Evolutionary conservation across 129 eudicot genomes (phyloP).

Genomic region (Daucus carota): DNA sequence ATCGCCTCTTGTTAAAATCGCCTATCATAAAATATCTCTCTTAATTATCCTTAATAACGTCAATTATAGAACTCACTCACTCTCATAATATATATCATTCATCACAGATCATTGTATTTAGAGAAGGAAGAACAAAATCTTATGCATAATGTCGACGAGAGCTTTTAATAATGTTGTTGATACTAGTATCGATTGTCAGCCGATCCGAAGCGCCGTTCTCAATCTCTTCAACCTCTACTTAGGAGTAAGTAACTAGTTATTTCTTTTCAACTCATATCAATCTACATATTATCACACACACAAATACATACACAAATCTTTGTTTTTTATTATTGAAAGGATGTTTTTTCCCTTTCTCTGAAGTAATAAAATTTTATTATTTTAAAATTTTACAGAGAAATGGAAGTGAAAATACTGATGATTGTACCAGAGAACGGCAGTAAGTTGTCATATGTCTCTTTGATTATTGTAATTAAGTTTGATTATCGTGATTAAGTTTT

Average conservation of each 20-base stretch:
- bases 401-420: conserved; percentile 57
- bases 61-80: too few relatives aligned
- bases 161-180: not conserved
- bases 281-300: too few relatives aligned
- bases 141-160: not conserved
- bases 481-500: not conserved
- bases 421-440: conserved; percentile 66
- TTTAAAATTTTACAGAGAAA: conserved; percentile 33
- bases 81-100: too few relatives aligned
- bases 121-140: too few relatives aligned
- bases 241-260: conserved; percentile 39
- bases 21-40: too few relatives aligned
- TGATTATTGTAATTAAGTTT: too few relatives aligned
- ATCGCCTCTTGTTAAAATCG: too few relatives aligned
- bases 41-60: too few relatives aligned
- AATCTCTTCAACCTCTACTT: conserved; percentile 79
- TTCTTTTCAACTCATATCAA: too few relatives aligned
- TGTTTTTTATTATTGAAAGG: too few relatives aligned
- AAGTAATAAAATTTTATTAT: not conserved
- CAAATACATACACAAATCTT: too few relatives aligned
- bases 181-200: conserved; percentile 9
- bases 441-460: conserved; percentile 23
- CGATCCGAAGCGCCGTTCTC: conserved; percentile 24
- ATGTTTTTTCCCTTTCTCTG: not conserved
- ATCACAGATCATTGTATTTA: too few relatives aligned